Base-by-base conservation (phyloP, 371 early-diverging fungal genomes). In the Rhizomucor pusillus region DNA sequence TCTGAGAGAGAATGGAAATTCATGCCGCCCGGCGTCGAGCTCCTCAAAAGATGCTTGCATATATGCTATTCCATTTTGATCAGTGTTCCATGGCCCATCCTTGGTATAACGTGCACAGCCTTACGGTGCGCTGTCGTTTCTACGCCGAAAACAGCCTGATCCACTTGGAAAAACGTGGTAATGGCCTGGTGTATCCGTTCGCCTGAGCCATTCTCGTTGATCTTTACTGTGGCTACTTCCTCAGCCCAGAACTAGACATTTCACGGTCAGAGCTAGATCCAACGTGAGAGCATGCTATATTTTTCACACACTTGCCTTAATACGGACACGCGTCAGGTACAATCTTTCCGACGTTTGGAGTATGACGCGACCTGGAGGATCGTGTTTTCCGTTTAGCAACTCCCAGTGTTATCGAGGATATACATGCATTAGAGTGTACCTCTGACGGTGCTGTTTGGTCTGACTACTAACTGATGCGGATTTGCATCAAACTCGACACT, bases 1-100 rank as follows among this genome's bases (percentile, higher is more conserved):
- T 54, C 75, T 79, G 47, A 79, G 57, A 1, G 72, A 71, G 58
- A 79, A 79, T 1, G 69, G 68, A 36, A 51, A 51, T 18, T 9
- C 63, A 2, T 69, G 62, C n/a, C 63, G 60, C 35, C 62, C 69
- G 3, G 59, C 45, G 12, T 69, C 69, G 1, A 69, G 41, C 41
- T 41, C 41, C 19, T 41, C 41, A 14, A 14, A 41, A 41, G 14
- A 16, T 14, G 16, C 19, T 41, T 41, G 41, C 19, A 41, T 19
- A 19, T 14, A 14, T 5, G 41, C 41, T 41, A 29, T 29, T 29
- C 29, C 29, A 29, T 29, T 29, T n/a, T 29, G 7, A 29, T 29
- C 29, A 29, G 29, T 5, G 29, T 29, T 29, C 29, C 29, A 29
- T 41, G 41, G 14, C 11, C 37, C 9, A 14, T 37, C 9, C 9